phyloP scores from a whole-genome alignment of 805 yeast species.

The Ogataea pilisensis region DNA sequence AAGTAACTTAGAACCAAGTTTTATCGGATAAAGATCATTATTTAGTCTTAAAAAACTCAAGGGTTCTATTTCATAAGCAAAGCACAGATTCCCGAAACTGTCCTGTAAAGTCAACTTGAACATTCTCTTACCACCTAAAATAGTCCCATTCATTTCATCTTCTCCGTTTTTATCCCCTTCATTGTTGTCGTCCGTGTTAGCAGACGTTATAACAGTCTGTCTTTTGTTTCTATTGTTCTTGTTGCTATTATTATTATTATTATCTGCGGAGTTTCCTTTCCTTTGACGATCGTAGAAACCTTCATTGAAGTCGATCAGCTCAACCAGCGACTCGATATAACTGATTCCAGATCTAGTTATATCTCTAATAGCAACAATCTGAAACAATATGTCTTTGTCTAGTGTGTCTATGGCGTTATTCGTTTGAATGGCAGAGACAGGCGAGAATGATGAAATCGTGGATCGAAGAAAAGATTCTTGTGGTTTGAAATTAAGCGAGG shows the following conservation, averaged over 20 bases:
- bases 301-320: slow-evolving; percentile 51
- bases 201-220: slow-evolving; percentile 40
- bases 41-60: slow-evolving; percentile 40
- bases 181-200: slow-evolving; percentile 40
- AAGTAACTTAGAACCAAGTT: slow-evolving; percentile 56
- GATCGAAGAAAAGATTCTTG: slow-evolving; percentile 5
- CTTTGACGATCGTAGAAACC: slow-evolving; percentile 55
- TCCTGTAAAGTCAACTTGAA: slow-evolving; percentile 61
- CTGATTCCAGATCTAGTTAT: slow-evolving; percentile 44
- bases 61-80: slow-evolving; percentile 55
- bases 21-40: slow-evolving; percentile 32
- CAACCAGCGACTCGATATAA: slow-evolving; percentile 54
- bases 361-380: slow-evolving; percentile 53
- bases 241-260: too few relatives aligned
- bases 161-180: slow-evolving; percentile 1
- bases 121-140: slow-evolving; percentile 15
- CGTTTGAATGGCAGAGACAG: background rate
- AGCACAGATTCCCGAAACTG: slow-evolving; percentile 43
- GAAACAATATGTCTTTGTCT: slow-evolving; percentile 38
- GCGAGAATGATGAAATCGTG: slow-evolving; percentile 10
- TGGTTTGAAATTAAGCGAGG: slow-evolving; percentile 5
- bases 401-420: slow-evolving; percentile 1
- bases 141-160: slow-evolving; percentile 2
- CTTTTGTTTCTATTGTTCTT: background rate
- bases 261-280: too few relatives aligned